Base-by-base conservation (phyloP, 768 basidiomycete genomes). In the Xerocomellus amylosporus region DNA sequence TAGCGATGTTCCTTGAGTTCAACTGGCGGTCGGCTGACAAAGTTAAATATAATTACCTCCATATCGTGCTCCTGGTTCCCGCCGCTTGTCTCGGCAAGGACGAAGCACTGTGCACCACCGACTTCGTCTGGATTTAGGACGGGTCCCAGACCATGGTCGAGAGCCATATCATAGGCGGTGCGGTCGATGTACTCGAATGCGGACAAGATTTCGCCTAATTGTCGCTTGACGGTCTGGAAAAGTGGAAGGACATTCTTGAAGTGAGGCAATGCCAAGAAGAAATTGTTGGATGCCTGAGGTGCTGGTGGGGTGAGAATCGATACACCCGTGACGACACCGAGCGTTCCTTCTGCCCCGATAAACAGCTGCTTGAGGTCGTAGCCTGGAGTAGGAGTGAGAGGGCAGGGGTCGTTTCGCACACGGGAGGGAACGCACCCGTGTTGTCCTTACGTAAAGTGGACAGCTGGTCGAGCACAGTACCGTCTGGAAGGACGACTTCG, bases 301-400 rank as follows among this genome's bases (percentile, higher is more conserved):
- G 88, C 79, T 44, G 90, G 77, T 0, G 97, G 90, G 20, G 95
- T 91, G 56, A 98, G 79, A 66, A 99, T 95, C 4, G 95, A 97
- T 37, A 98, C 90, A 22, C 83, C 97, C 12, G 97, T 99, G 55
- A 99, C 85, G 51, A 99, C 78, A 42, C 97, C 97, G 22, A 99
- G 85, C 0, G 96, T 98, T 48, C 97, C 97, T 69, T 99, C 97
- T 7, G 90, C 87, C 13, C 97, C 97, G 61, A 99, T 97, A 74
- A 98, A 99, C 17, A 99, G 81, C 65, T 99, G 97, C 72, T 99
- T 98, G 43, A 99, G 78, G 71, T 99, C 97, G 68, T 97, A 98
- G 13, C 97, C 96, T 93, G 62, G 37, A 22, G n/a, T 17, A 38
- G 14, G 17, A 22, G 8, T 68, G 40, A 65, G 49, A 31, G 22